Percentiles rank a stretch among this genome's conserved stretches.
phyloP scores from a whole-genome alignment of 768 basidiomycete genomes.

The Tulasnella sp. region DNA sequence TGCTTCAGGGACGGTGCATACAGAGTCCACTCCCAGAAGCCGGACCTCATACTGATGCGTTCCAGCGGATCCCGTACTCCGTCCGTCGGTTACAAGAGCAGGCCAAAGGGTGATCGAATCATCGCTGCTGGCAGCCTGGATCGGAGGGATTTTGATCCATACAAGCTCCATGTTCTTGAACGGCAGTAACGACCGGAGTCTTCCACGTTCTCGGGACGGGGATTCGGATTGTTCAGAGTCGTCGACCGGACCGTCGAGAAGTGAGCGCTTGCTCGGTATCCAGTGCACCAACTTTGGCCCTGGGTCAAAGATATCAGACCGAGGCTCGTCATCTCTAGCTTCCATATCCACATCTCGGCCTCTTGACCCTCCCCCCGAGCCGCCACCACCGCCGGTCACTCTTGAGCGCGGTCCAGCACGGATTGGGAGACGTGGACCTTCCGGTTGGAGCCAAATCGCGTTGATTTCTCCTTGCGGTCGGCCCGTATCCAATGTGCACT shows the following conservation, averaged over 20 bases:
- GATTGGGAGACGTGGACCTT: neutral
- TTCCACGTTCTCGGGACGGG: neutral
- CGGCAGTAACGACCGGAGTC: neutral
- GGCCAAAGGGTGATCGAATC: neutral
- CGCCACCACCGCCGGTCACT: neutral
- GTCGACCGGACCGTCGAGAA: neutral
- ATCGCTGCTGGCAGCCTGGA: neutral
- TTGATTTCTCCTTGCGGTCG: constrained; percentile 7
- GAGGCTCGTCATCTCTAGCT: neutral
- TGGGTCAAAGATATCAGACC: neutral
- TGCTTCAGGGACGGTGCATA: neutral
- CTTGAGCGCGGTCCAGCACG: neutral
- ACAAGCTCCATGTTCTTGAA: neutral
- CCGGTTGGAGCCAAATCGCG: neutral
- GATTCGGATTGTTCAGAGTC: neutral
- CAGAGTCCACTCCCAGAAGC: neutral
- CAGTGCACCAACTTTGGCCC: neutral
- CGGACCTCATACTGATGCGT: neutral
- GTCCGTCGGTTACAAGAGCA: neutral
- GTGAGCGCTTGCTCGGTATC: neutral
- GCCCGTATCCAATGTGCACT: constrained; percentile 4
- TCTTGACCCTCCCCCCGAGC: neutral
- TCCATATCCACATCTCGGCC: neutral
- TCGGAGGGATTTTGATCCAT: neutral
- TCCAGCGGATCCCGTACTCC: neutral